Evolutionary conservation across 2,329 filamentous ascomycete species (phyloP).

Genomic region (Monilinia laxa): DNA sequence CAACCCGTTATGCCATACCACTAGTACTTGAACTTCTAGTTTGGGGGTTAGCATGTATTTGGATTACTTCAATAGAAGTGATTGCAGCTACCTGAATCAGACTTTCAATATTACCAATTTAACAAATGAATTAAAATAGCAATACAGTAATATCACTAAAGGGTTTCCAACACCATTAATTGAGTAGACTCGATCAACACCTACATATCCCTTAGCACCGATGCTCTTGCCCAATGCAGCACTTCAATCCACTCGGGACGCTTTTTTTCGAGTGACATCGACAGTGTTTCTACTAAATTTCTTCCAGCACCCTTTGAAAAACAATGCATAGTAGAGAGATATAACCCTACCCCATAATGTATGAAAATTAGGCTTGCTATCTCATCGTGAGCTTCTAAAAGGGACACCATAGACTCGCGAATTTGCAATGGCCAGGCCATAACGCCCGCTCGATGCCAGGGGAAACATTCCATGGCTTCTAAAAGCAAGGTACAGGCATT

Average conservation of each 20-base stretch:
- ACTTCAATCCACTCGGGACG: constrained; percentile 1
- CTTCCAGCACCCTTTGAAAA: neutral
- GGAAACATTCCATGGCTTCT: neutral
- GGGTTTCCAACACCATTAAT: accelerated
- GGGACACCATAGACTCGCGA: neutral
- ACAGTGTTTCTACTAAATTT: constrained; percentile 1
- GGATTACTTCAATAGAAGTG: neutral
- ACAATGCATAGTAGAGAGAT: neutral
- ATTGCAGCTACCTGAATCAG: neutral
- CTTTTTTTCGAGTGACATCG: neutral
- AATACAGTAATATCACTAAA: neutral
- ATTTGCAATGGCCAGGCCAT: neutral
- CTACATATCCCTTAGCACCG: constrained; percentile 4
- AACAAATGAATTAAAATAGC: neutral
- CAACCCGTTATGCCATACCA: too few relatives aligned
- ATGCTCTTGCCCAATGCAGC: neutral
- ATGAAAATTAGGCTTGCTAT: constrained; percentile 6
- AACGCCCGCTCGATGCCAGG: neutral
- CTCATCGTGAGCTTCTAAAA: neutral
- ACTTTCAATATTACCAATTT: neutral
- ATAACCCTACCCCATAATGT: constrained; percentile 6
- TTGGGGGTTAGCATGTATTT: neutral
- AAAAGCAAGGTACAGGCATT: neutral
- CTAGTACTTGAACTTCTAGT: too few relatives aligned
- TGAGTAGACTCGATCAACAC: too few relatives aligned